Base-by-base conservation (phyloP, 1,139 yeast species). In the Chernovozyma sophiae-reginae region DNA sequence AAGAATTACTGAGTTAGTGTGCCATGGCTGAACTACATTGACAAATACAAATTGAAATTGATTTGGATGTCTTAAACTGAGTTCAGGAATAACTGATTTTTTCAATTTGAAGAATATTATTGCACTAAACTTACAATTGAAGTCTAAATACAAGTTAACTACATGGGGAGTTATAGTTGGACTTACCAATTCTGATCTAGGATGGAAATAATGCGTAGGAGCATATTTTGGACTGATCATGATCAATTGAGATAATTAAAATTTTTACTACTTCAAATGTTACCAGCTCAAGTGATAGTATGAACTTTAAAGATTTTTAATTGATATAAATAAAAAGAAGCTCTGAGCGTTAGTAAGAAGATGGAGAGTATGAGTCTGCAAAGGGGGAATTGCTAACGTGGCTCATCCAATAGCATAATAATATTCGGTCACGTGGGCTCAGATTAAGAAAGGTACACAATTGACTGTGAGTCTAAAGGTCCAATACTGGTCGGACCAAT, bases 11-110 rank as follows among this genome's bases (percentile, higher is more conserved):
- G 90, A 81, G 37, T 77, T 73, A 24, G 92, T 81, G 55, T 86
- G 96, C 95, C 95, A 86, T 46, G 94, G 92, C 58, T 86, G 95
- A 27, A 83, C 68, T 25, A 81, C 87, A 48, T 84, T 81, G 44
- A 81, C 72, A 53, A 75, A 72, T 3, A 75, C 72, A 41, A 81
- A 68, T 48, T 78, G 79, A 49, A 81, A 77, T 43, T 69, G 56
- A 37, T 68, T 71, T 0, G 81, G 77, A 43, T 70, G 64, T 36
- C 64, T 57, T 33, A 59, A 44, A 36, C 76, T 69, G 37, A 81
- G 59, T 27, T 58, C 46, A 4, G 89, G 87, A 29, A 81, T 68
- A 13, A 85, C 69, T 18, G 66, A 65, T 12, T 64, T 55, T 43
- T 71, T 65, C 44, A 86, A 58, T 39, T 79, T 79, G 43, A 65